A percentile compares a stretch with the other conserved stretches of the same genome.
These are phyloP conservation scores for Penicillium griseofulvum DNA, from an alignment of 2,329 filamentous ascomycete species.

Conservation along the genomic window DNA sequence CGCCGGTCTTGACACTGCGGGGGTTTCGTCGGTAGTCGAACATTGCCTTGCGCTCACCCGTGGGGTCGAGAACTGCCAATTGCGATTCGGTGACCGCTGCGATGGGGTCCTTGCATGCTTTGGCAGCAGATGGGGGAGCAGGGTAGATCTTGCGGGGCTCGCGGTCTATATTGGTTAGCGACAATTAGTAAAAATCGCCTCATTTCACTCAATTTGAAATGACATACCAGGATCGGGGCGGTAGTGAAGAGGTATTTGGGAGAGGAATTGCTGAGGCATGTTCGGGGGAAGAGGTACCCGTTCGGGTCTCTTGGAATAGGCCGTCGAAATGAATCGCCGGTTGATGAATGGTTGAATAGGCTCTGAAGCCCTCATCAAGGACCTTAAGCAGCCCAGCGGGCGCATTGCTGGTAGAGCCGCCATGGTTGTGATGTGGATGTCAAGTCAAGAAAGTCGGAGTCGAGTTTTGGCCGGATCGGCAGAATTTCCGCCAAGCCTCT, in stretches of 20 bases:
- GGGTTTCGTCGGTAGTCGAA: conserved; percentile 71
- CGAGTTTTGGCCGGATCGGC: conserved; percentile 34
- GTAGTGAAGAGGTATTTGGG: conserved; percentile 42
- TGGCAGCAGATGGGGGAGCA: conserved; percentile 35
- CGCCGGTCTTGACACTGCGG: conserved; percentile 78
- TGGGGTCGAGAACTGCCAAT: conserved; percentile 75
- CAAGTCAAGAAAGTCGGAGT: conserved; percentile 20
- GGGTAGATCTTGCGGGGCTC: conserved; percentile 57
- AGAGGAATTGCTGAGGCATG: conserved; percentile 42
- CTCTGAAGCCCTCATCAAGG: conserved; percentile 54
- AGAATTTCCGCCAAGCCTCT: conserved; percentile 40
- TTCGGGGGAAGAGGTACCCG: conserved; percentile 41
- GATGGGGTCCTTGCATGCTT: conserved; percentile 60
- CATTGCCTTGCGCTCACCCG: conserved; percentile 74
- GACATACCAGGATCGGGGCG: conserved; percentile 39
- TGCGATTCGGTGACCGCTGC: conserved; percentile 65
- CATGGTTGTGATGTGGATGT: conserved; percentile 53
- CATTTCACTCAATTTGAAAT: background rate
- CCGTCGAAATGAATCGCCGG: conserved; percentile 52
- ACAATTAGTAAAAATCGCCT: background rate
- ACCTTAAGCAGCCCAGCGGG: conserved; percentile 70
- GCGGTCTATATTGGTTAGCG: conserved; percentile 28
- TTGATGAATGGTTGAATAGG: conserved; percentile 51
- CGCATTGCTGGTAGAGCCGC: conserved; percentile 58
- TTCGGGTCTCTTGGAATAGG: conserved; percentile 45